A percentile compares a stretch with the other conserved stretches of the same genome.
Evolutionary conservation across 2,329 filamentous ascomycete genomes (phyloP).

Genomic region (Colletotrichum cereale): DNA sequence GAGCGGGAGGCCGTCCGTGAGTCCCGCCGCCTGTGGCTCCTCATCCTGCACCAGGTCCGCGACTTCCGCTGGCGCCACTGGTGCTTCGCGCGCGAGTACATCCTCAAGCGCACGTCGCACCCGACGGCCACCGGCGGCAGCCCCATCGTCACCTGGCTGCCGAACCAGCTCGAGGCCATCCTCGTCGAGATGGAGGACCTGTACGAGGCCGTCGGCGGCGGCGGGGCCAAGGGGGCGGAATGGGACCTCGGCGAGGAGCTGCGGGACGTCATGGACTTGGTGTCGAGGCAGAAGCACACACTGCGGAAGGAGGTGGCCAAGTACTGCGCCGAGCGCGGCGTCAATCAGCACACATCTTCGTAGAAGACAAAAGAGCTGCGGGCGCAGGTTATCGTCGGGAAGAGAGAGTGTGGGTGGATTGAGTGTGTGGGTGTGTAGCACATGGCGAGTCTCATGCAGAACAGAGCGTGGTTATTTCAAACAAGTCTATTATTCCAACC

Average conservation of each 20-base stretch:
- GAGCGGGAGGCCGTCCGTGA: slow-evolving; percentile 61
- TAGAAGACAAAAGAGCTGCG: slow-evolving; percentile 16
- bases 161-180: slow-evolving; percentile 83
- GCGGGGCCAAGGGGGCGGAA: slow-evolving; percentile 52
- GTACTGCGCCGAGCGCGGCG: slow-evolving; percentile 75
- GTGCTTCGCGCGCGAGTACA: slow-evolving; percentile 89
- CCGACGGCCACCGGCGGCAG: slow-evolving; percentile 85
- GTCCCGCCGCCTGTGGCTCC: slow-evolving; percentile 71
- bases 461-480: too few relatives aligned
- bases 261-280: slow-evolving; percentile 76
- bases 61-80: slow-evolving; percentile 88
- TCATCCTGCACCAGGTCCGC: slow-evolving; percentile 79
- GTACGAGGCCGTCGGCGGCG: slow-evolving; percentile 60
- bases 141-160: slow-evolving; percentile 87
- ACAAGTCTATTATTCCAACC: slow-evolving; percentile 1
- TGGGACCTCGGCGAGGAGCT: slow-evolving; percentile 59
- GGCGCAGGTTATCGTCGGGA: not conserved
- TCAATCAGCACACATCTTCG: slow-evolving; percentile 40
- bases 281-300: slow-evolving; percentile 72
- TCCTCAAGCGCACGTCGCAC: slow-evolving; percentile 81
- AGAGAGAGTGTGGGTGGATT: not conserved
- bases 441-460: slow-evolving; percentile 1
- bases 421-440: slow-evolving; percentile 5
- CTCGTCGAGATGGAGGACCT: slow-evolving; percentile 77
- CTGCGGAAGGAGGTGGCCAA: slow-evolving; percentile 80